Percentiles rank a stretch among this genome's conserved stretches.
phyloP scores from a whole-genome alignment of 768 basidiomycete species.

The Hygrophorus pudorinus region DNA sequence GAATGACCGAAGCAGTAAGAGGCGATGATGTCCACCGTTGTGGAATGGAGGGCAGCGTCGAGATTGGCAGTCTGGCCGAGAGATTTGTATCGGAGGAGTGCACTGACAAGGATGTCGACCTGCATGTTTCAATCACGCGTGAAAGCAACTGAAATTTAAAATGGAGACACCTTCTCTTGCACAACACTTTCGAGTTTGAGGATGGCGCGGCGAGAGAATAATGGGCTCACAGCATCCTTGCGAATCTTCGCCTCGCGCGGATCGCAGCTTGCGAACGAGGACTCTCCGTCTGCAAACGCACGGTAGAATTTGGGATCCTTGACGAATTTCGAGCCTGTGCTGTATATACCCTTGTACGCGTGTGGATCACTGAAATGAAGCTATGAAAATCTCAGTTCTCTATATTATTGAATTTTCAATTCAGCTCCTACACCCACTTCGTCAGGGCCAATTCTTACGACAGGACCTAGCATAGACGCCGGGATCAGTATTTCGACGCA shows the following conservation, averaged over 20 bases:
- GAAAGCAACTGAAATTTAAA: conserved; percentile 14
- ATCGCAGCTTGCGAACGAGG: conserved; percentile 27
- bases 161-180: conserved; percentile 10
- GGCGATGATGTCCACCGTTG: conserved; percentile 30
- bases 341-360: conserved; percentile 32
- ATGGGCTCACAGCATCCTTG: conserved; percentile 26
- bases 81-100: conserved; percentile 13
- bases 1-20: conserved; percentile 27
- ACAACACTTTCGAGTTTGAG: conserved; percentile 26
- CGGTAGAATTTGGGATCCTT: conserved; percentile 27
- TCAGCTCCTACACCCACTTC: conserved; percentile 20
- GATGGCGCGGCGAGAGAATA: conserved; percentile 31
- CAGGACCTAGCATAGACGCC: conserved; percentile 21
- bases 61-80: conserved; percentile 20
- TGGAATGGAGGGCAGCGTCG: conserved; percentile 28
- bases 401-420: neutral
- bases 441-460: conserved; percentile 29
- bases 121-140: conserved; percentile 7
- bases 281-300: conserved; percentile 26
- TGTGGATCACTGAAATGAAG: conserved; percentile 32
- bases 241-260: conserved; percentile 24
- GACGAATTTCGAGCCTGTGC: conserved; percentile 24
- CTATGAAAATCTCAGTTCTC: conserved; percentile 13
- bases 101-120: conserved; percentile 24
- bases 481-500: no score